Evolutionary conservation across 1,139 yeast genomes (phyloP), one percentile per base, ranked within the genome.

Genomic region (Diutina scorzettiae): DNA sequence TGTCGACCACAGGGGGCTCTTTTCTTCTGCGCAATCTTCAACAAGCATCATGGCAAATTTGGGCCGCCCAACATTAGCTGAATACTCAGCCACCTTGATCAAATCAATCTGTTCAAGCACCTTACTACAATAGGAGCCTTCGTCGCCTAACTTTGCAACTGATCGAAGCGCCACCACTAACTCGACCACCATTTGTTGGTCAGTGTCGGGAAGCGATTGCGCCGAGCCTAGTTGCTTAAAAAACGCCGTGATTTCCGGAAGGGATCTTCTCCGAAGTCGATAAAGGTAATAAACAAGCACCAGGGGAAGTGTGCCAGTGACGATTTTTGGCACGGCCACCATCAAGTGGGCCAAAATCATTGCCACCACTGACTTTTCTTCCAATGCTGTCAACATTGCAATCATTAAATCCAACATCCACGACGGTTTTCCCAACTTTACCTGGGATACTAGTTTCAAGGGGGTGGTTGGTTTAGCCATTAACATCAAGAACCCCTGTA

Each of bases 21-120:
- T 41, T 30, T 5, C 8, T 27, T 7, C 47, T 47, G 42, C 57
- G 49, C 41, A 54, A 45, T 78, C 84, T 49, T 81, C 91, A 47
- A 72, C 66, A 0, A 80, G 42, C 64, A 79, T 56, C 32, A 76
- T 55, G 0, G 82, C 73, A 8, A 80, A 63, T 43, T 69, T 65
- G 16, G 62, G 60, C 40, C 20, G 27, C 19, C 39, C 39, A 3
- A 21, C 39, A 16, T 14, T 28, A 12, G 20, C 16, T 14, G 39
- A 28, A 14, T 14, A 21, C 5, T 34, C 28, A 6, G 17, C 27
- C 14, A 66, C 56, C 2, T 62, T 62, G 14, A 62, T 55, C 2
- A 54, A 46, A 0, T 63, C 47, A 0, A 82, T 72, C 9, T 66
- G 49, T 4, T 54, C 39, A 45, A 57, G 69, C 7, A 72, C 50